phyloP scores from a whole-genome alignment of 768 basidiomycete species.

The Macrocybe gigantea region DNA sequence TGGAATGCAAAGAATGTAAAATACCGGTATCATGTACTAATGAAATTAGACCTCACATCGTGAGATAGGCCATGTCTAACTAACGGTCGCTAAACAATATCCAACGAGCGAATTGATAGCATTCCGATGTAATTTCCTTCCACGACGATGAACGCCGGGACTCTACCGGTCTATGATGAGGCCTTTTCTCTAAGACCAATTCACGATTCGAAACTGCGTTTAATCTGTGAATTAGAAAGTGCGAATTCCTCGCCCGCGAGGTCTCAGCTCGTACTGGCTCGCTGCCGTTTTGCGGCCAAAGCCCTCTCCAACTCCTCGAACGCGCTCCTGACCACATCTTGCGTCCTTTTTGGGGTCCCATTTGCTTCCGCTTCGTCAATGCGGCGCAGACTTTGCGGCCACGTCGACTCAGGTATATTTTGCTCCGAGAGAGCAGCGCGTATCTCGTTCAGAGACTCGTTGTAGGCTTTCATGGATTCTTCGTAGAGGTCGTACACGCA shows the following conservation, averaged over 20 bases:
- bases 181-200: constrained; percentile 5
- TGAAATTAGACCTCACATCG: not conserved
- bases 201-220: not conserved
- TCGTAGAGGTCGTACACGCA: constrained; percentile 89
- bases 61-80: constrained; percentile 4
- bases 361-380: not conserved
- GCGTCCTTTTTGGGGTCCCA: constrained; percentile 14
- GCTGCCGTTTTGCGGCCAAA: constrained; percentile 38
- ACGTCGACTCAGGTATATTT: constrained; percentile 50
- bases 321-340: constrained; percentile 44
- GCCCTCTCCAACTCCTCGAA: constrained; percentile 69
- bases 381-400: constrained; percentile 53
- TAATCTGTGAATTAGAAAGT: constrained; percentile 3
- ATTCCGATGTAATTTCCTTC: constrained; percentile 5
- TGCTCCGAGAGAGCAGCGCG: constrained; percentile 41
- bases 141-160: constrained; percentile 9
- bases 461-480: constrained; percentile 62
- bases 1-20: not conserved
- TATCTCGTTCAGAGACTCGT: constrained; percentile 43
- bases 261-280: constrained; percentile 16
- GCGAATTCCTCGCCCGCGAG: not conserved
- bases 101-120: constrained; percentile 47
- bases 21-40: not conserved
- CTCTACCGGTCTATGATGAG: constrained; percentile 6
- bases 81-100: constrained; percentile 41